phyloP scores from a whole-genome alignment of 1,284 basidiomycete species.

The Naganishia albida region DNA sequence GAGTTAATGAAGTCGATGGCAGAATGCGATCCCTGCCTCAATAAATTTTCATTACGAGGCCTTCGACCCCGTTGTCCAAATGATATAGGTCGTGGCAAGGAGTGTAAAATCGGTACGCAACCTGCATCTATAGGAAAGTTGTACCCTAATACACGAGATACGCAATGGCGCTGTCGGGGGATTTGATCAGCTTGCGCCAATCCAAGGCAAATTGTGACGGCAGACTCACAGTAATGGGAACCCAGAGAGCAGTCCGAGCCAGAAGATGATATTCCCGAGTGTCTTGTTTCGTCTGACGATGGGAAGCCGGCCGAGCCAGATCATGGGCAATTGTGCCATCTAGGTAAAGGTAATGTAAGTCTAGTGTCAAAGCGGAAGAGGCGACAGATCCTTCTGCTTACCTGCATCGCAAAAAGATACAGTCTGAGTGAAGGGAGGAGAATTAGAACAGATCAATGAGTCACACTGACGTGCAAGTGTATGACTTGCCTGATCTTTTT shows the following conservation, averaged over 20 bases:
- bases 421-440: slow-evolving; percentile 56
- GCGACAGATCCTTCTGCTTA: slow-evolving; percentile 33
- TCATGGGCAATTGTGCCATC: slow-evolving; percentile 90
- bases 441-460: not conserved
- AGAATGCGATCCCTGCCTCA: too few relatives aligned
- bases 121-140: not conserved
- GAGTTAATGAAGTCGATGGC: too few relatives aligned
- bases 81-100: too few relatives aligned
- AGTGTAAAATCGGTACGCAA: not conserved
- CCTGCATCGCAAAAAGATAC: slow-evolving; percentile 72
- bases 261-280: slow-evolving; percentile 77
- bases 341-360: slow-evolving; percentile 51
- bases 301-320: slow-evolving; percentile 74
- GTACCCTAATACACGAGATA: slow-evolving; percentile 37
- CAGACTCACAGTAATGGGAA: slow-evolving; percentile 88
- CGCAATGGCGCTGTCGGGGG: slow-evolving; percentile 36
- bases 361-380: not conserved
- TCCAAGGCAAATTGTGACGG: too few relatives aligned
- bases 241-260: slow-evolving; percentile 78
- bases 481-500: slow-evolving; percentile 67
- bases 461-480: not conserved
- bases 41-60: too few relatives aligned
- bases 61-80: too few relatives aligned
- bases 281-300: slow-evolving; percentile 75
- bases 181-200: not conserved